A percentile compares a stretch with the other conserved stretches of the same genome.
These are phyloP conservation scores for Perkinsus chesapeaki DNA, from an alignment of 169 alveolate species.

Conservation along the genomic window DNA sequence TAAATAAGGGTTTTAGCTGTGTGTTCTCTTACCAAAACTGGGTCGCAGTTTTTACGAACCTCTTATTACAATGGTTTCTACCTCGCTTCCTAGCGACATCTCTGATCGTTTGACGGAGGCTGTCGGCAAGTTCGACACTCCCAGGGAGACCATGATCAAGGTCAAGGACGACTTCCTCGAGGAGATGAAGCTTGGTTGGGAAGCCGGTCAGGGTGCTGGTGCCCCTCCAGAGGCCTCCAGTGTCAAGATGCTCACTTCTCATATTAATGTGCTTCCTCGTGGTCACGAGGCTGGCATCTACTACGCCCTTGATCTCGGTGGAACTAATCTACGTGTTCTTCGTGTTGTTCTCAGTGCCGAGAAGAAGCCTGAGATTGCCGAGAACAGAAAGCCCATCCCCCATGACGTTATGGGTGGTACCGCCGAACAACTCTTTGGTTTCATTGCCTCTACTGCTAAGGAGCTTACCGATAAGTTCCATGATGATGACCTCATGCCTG, in stretches of 20 bases:
- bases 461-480: neutral
- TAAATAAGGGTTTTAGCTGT: neutral
- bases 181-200: conserved; percentile 4
- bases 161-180: conserved; percentile 1
- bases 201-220: conserved; percentile 5
- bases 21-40: neutral
- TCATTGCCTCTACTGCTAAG: neutral
- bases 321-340: conserved; percentile 27
- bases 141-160: neutral
- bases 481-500: conserved; percentile 7
- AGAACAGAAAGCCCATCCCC: neutral
- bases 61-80: neutral
- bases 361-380: neutral
- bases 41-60: neutral
- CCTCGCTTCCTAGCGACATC: conserved; percentile 1
- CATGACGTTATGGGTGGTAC: neutral
- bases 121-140: neutral
- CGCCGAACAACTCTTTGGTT: neutral
- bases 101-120: neutral
- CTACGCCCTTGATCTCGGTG: conserved; percentile 37
- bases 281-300: conserved; percentile 27
- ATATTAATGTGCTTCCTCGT: conserved; percentile 18
- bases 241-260: conserved; percentile 24
- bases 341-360: conserved; percentile 19
- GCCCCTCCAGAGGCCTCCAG: neutral